Percentiles rank a stretch among this genome's conserved stretches.
phyloP scores from a whole-genome alignment of 352 stramenopile genomes.

The Pelagophyceae sp. region DNA sequence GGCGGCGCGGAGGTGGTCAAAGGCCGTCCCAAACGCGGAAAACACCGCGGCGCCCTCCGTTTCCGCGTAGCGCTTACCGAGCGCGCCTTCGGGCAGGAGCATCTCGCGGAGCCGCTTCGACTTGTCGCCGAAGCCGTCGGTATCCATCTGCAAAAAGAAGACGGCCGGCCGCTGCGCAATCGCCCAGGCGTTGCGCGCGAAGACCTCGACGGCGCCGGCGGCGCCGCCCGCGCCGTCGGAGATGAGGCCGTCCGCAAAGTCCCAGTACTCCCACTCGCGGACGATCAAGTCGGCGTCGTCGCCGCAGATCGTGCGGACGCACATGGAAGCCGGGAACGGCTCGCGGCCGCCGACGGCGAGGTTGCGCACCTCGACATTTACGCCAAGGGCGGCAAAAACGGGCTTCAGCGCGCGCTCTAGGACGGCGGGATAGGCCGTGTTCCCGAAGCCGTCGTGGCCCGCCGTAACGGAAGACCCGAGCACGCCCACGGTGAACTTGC shows the following conservation, averaged over 20 bases:
- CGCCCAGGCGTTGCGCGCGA: not conserved
- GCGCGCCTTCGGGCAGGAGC: not conserved
- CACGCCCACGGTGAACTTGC: not conserved
- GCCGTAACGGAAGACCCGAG: slow-evolving; percentile 14
- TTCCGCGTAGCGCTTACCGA: not conserved
- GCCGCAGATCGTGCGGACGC: not conserved
- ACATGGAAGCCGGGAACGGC: slow-evolving; percentile 7
- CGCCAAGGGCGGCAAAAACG: not conserved
- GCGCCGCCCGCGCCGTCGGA: not conserved
- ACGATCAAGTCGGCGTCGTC: slow-evolving; percentile 7
- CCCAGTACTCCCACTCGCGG: slow-evolving; percentile 19
- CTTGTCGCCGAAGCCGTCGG: not conserved
- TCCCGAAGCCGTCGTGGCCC: slow-evolving; percentile 11
- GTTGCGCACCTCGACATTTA: slow-evolving; percentile 10
- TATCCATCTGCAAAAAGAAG: slow-evolving; percentile 2
- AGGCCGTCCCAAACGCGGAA: not conserved
- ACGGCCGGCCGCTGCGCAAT: not conserved
- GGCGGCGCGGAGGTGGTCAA: not conserved
- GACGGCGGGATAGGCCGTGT: not conserved
- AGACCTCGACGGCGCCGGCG: not conserved
- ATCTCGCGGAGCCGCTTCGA: not conserved
- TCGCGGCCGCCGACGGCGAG: not conserved
- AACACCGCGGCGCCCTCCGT: not conserved
- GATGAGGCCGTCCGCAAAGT: not conserved
- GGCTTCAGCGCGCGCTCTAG: not conserved